Conservation (phyloP, 139 green algal genomes). For the Chlorella sp. region DNA sequence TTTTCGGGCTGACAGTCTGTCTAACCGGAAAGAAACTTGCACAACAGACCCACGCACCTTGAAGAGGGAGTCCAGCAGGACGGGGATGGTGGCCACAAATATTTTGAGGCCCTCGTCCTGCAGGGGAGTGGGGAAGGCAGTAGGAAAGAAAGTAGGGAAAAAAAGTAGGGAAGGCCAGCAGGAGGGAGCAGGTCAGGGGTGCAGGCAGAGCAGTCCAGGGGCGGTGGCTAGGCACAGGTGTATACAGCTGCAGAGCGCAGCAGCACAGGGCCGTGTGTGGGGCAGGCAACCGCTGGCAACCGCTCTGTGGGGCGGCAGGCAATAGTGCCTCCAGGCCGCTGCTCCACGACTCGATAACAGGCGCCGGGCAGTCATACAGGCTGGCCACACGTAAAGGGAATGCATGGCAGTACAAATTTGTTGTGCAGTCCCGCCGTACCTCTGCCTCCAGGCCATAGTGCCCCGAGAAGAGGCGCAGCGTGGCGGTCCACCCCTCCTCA, state of each 20-base stretch:
- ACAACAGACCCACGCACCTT: slow-evolving; percentile 56
- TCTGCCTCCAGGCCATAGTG: slow-evolving; percentile 86
- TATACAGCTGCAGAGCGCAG: too few species aligned
- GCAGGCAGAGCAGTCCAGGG: not conserved
- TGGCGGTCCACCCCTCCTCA: slow-evolving; percentile 91
- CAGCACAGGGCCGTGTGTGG: not conserved
- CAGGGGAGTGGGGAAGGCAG: too few species aligned
- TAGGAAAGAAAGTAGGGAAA: not conserved
- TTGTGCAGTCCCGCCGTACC: slow-evolving; percentile 29
- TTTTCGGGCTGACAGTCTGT: too few species aligned
- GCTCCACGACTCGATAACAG: too few species aligned
- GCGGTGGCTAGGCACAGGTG: not conserved
- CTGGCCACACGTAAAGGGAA: too few species aligned
- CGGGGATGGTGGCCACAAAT: slow-evolving; percentile 84
- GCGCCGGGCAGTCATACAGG: too few species aligned
- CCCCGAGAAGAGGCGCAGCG: slow-evolving; percentile 73
- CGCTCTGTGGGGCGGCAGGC: too few species aligned
- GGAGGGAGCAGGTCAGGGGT: not conserved
- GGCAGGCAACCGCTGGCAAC: too few species aligned
- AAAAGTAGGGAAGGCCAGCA: not conserved
- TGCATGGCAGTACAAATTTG: too few species aligned
- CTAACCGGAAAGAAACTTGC: too few species aligned
- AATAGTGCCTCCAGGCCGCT: too few species aligned
- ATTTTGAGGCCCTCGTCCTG: slow-evolving; percentile 59
- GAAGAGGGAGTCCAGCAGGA: slow-evolving; percentile 89